Percentiles rank a stretch among this genome's conserved stretches.
These are phyloP conservation scores for Trametes versicolor DNA, from an alignment of 1,284 basidiomycete species.

Conservation along the genomic window DNA sequence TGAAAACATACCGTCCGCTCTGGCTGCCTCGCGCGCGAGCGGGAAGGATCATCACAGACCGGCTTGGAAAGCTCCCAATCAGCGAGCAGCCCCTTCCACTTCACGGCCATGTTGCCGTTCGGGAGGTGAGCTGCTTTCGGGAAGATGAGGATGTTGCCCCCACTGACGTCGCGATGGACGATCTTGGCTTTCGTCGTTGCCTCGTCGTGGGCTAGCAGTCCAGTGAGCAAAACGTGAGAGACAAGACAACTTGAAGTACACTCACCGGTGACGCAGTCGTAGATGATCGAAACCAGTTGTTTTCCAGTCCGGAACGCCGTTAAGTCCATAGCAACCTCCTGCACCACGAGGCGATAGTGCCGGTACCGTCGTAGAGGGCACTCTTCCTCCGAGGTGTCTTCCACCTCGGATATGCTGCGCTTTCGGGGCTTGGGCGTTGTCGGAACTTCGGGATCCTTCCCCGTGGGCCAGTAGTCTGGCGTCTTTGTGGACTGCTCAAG, in stretches of 20 bases:
- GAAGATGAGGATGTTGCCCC: slow-evolving; percentile 21
- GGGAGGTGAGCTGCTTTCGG: not conserved
- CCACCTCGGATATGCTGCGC: no score
- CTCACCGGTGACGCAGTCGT: slow-evolving; percentile 6
- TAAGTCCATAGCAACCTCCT: slow-evolving; percentile 18
- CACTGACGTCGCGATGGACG: slow-evolving; percentile 14
- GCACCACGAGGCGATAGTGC: slow-evolving; percentile 21
- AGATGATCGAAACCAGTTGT: not conserved
- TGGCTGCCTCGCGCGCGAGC: slow-evolving; percentile 10
- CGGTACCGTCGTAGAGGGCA: slow-evolving; percentile 11
- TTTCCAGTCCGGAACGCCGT: not conserved
- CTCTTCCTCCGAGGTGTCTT: not conserved
- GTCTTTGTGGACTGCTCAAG: not conserved
- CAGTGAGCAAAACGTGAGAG: not conserved
- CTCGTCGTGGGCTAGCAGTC: not conserved
- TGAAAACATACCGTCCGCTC: slow-evolving; percentile 11
- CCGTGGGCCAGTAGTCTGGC: not conserved
- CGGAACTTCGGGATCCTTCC: not conserved
- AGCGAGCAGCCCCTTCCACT: slow-evolving; percentile 20
- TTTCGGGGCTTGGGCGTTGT: no score
- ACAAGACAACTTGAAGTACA: no score
- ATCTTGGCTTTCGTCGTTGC: not conserved
- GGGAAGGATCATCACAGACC: not conserved
- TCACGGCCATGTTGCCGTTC: not conserved
- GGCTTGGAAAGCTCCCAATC: slow-evolving; percentile 30